These are phyloP conservation scores for Favolaschia claudopus DNA, from an alignment of 768 basidiomycete genomes.

Conservation along the genomic window DNA sequence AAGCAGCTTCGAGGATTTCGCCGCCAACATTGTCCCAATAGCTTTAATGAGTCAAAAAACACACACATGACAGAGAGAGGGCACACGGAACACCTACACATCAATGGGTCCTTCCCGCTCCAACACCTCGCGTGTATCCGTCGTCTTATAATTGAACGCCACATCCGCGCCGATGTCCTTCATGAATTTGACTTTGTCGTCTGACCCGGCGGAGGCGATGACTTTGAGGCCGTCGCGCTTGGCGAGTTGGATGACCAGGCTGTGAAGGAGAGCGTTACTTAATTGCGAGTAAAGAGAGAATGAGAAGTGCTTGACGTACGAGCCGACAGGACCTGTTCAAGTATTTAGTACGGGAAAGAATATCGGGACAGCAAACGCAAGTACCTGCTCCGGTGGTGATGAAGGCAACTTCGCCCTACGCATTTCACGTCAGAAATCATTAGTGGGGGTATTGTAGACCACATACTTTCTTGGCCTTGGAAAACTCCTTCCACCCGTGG, in stretches of 20 bases:
- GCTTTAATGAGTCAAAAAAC: conserved; percentile 27
- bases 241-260: conserved; percentile 59
- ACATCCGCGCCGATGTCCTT: conserved; percentile 71
- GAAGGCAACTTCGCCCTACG: conserved; percentile 12
- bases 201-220: conserved; percentile 74
- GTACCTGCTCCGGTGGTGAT: conserved; percentile 1
- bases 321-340: conserved; percentile 6
- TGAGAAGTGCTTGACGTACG: neutral
- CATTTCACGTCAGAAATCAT: neutral
- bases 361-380: too few relatives aligned
- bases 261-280: conserved; percentile 17
- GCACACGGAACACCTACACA: conserved; percentile 39
- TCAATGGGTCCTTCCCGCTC: conserved; percentile 60
- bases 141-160: conserved; percentile 78
- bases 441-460: neutral
- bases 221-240: conserved; percentile 66
- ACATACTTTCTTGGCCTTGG: conserved; percentile 20
- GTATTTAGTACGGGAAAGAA: neutral
- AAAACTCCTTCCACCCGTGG: conserved; percentile 31
- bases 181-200: conserved; percentile 75
- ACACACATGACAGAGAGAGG: neutral
- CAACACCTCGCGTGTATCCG: conserved; percentile 57
- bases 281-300: conserved; percentile 26
- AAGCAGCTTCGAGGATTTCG: conserved; percentile 61
- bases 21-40: conserved; percentile 72